Evolutionary conservation across 1,284 basidiomycete genomes (phyloP).

Genomic region (Apiotrichum porosum): DNA sequence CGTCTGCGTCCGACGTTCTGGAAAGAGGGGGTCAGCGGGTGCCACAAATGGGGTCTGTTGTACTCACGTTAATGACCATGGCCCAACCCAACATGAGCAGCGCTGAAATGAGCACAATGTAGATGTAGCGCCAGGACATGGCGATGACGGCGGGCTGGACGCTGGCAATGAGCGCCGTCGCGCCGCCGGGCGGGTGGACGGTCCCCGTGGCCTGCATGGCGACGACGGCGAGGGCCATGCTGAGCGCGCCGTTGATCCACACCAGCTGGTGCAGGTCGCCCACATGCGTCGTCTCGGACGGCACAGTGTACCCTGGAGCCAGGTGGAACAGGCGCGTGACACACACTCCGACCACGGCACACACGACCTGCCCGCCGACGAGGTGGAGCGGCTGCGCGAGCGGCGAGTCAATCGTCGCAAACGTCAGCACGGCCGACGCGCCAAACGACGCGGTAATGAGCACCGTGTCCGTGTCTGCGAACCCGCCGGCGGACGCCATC

Average conservation of each 20-base stretch:
- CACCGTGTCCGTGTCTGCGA: background rate
- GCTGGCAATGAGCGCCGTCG: constrained; percentile 53
- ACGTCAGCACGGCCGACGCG: constrained; percentile 59
- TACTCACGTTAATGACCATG: constrained; percentile 52
- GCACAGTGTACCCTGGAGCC: constrained; percentile 46
- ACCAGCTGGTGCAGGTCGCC: constrained; percentile 42
- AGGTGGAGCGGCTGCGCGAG: constrained; percentile 61
- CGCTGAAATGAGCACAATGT: constrained; percentile 56
- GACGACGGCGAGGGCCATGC: constrained; percentile 55
- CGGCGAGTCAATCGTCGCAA: constrained; percentile 58
- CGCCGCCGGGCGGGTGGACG: constrained; percentile 61
- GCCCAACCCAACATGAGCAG: constrained; percentile 55
- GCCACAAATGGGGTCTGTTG: background rate
- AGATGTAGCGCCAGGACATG: constrained; percentile 61
- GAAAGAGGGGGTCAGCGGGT: background rate
- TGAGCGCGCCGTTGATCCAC: constrained; percentile 58
- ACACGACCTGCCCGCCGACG: constrained; percentile 58
- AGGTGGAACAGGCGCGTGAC: constrained; percentile 58
- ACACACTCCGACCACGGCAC: constrained; percentile 55
- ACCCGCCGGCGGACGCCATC: constrained; percentile 48
- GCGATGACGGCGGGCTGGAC: constrained; percentile 51
- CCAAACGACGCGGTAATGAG: constrained; percentile 57
- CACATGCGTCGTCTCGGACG: constrained; percentile 20
- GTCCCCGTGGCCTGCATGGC: constrained; percentile 58
- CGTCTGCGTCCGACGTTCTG: constrained; percentile 55